Base-by-base conservation (phyloP, 768 basidiomycete species). In the Suillus brevipes region DNA sequence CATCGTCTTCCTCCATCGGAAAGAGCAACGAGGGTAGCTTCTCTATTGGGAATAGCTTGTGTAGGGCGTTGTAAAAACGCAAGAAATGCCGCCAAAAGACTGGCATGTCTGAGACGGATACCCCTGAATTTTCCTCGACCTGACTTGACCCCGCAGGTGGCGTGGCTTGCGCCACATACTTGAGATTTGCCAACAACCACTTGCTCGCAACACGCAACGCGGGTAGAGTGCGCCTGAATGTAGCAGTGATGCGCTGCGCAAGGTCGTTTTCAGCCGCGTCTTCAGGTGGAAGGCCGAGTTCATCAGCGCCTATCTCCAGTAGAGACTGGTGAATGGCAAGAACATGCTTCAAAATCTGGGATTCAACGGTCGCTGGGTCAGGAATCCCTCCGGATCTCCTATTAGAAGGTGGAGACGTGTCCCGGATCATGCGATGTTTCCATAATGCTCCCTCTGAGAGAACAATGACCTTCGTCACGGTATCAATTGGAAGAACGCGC, bases 1-100 rank as follows among this genome's bases (percentile, higher is more conserved):
- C 95, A 7, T 89, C 77, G 74, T 99, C 97, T 77, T 99, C 97
- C 65, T 97, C 95, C 66, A 99, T 78, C 31, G 88, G 85, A 1
- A 82, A 81, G 9, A 76, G 79, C 31, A 93, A 77, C 23, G 75
- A 68, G 2, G 91, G 89, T 38, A 96, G 75, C 52, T 79, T 81
- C 9, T 81, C 80, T 6, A 77, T 69, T 1, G 96, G 95, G 76
- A 99, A 99, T 0, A 87, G 79, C 18, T 79, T 75, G 18, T 80
- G 79, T 59, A 99, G 78, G 14, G 83, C 78, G 23, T 83, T 82
- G 25, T 87, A 79, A 69, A 97, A 94, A 37, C 83, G 81, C 14
- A 84, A 81, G 74, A 91, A 95, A 47, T 83, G 78, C 18, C 76
- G 75, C 94, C 95, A 97, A 75, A 98, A 93, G 49, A 79, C 78